A percentile compares a stretch with the other conserved stretches of the same genome.
These are phyloP conservation scores for Neonectria faginata DNA, from an alignment of 2,329 filamentous ascomycete genomes.

Conservation along the genomic window DNA sequence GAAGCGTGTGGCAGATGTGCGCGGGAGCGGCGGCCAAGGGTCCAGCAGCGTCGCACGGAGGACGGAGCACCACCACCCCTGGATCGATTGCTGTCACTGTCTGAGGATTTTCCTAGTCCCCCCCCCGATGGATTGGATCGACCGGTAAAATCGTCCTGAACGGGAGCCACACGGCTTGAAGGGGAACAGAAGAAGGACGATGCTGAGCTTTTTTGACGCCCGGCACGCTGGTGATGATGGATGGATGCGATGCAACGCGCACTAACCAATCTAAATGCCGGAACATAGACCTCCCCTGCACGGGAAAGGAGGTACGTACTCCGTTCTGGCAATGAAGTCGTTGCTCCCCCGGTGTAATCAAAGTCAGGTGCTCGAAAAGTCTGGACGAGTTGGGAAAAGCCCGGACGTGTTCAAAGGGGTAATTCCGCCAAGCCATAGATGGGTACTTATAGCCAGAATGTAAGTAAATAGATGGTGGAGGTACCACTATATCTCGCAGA, in stretches of 20 bases:
- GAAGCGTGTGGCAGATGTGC: constrained; percentile 14
- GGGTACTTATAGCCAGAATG: background rate
- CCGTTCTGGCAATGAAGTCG: background rate
- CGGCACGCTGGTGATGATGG: no score
- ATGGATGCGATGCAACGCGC: background rate
- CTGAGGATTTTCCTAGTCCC: constrained; percentile 4
- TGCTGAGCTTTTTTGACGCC: background rate
- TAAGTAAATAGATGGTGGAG: no score
- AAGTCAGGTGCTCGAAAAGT: constrained; percentile 30
- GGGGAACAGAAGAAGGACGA: background rate
- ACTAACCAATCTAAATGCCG: constrained; percentile 11
- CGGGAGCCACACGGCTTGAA: background rate
- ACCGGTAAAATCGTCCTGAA: background rate
- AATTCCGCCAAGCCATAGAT: constrained; percentile 33
- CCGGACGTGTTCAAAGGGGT: constrained; percentile 36
- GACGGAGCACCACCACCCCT: background rate
- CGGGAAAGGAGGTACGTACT: constrained; percentile 19
- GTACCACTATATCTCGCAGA: constrained; percentile 47
- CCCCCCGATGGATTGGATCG: background rate
- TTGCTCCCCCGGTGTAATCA: constrained; percentile 19
- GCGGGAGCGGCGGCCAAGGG: constrained; percentile 27
- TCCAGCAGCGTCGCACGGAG: background rate
- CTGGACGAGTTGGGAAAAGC: constrained; percentile 13
- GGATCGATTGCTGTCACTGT: constrained; percentile 3
- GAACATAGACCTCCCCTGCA: constrained; percentile 7